Evolutionary conservation across 768 basidiomycete genomes (phyloP), one percentile per base, ranked within the genome.

Genomic region (Mycena pura): DNA sequence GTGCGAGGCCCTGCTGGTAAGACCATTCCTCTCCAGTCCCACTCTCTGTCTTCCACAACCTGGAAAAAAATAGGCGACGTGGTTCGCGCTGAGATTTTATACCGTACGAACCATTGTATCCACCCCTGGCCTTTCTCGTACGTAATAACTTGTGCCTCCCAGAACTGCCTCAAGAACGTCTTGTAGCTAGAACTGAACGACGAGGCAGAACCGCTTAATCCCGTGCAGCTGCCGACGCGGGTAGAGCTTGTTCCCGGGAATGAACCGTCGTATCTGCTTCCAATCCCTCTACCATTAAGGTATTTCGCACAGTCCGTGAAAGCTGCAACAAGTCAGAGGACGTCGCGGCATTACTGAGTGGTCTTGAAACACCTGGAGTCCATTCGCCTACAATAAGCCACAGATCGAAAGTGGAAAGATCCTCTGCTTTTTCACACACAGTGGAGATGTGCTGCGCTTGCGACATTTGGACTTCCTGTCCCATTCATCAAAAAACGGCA

Each of bases 1-100:
- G 82, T 13, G 78, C 73, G 31, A 96, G 78, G 38, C 93, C 93
- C 43, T 90, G 87, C 64, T 91, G 84, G 78, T 96, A 96, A 0
- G 90, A 83, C 95, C 95, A 97, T 58, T 96, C 95, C 63, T 93
- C 91, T 3, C 92, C 89, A 62, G 77, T 76, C 73, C 94, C 89
- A 62, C 77, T 76, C 73, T 94, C 92, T 0, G 91, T 73, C 77
- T 93, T 93, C 92, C 92, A 93, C 1, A 90, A 86, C 92, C 62
- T 63, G 15, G 13, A 10, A 25, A 19, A 11, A 2, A 27, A 28
- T 63, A 2, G 54, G 45, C 24, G 11, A 31, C n/a, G 32, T 25
- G 3, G 40, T 4, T 10, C n/a, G 27, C 40, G 28, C 13, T 24
- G 9, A 2, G 22, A 15, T 14, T n/a, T 1, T 13, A 36, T 17